Evolutionary conservation across 2,329 filamentous ascomycete species (phyloP).

Genomic region (Calycina marina): DNA sequence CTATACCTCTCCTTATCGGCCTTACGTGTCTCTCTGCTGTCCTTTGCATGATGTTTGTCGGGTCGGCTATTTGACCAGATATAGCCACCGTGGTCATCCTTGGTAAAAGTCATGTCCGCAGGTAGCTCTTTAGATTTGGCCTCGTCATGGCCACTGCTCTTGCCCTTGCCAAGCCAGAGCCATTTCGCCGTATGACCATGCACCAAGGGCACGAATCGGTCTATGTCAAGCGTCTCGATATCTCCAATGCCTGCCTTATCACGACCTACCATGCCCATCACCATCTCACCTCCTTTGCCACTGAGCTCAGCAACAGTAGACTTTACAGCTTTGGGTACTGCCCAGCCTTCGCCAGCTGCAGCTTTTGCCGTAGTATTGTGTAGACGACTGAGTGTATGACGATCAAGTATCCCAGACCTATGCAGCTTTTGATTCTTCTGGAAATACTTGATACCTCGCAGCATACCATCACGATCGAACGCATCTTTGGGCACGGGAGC

Average conservation of each 20-base stretch:
- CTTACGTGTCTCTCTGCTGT: conserved; percentile 28
- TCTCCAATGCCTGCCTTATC: conserved; percentile 86
- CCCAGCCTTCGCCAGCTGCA: conserved; percentile 78
- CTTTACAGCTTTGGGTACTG: conserved; percentile 85
- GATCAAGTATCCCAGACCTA: conserved; percentile 65
- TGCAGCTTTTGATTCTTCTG: conserved; percentile 79
- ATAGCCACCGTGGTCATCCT: conserved; percentile 36
- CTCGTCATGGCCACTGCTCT: conserved; percentile 39
- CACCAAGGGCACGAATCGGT: conserved; percentile 63
- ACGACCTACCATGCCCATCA: conserved; percentile 79
- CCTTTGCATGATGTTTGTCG: conserved; percentile 37
- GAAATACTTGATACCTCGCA: conserved; percentile 73
- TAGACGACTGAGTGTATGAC: conserved; percentile 66
- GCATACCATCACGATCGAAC: conserved; percentile 72
- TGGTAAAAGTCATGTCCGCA: conserved; percentile 35
- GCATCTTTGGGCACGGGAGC: conserved; percentile 80
- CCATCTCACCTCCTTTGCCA: conserved; percentile 85
- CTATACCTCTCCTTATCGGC: conserved; percentile 30
- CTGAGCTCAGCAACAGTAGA: conserved; percentile 88
- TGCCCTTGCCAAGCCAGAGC: conserved; percentile 86
- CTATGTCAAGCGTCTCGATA: conserved; percentile 81
- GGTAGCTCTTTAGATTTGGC: conserved; percentile 33
- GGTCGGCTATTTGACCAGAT: conserved; percentile 32
- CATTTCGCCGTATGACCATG: conserved; percentile 79
- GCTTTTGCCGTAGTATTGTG: conserved; percentile 81